Base-by-base conservation (phyloP, 192 early-diverging fungal genomes). In the Coemansia sp. region DNA sequence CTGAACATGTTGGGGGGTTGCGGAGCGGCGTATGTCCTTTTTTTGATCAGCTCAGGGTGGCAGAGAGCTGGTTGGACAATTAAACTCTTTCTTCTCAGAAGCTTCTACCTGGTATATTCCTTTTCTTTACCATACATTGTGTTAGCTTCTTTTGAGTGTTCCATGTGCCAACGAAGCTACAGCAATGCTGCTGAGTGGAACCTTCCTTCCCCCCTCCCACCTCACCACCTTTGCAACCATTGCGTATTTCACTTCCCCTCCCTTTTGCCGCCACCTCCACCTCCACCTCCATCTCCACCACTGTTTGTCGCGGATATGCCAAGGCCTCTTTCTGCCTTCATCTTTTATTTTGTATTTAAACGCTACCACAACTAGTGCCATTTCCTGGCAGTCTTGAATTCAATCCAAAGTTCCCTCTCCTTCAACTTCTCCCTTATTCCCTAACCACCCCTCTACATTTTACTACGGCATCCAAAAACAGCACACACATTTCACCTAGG, bases 31-130 rank as follows among this genome's bases (percentile, higher is more conserved):
- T 14, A 44, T 44, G 38, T 44, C 12, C 16, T 44, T 1, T 16
- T 14, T 44, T 44, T 44, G 38, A 44, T 44, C 38, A 44, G 38
- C 38, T 16, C 14, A 14, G 38, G 14, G 14, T 44, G 38, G 38
- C 14, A 44, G 14, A 44, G 38, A 44, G 38, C 14, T 44, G 38
- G 38, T 44, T 44, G 38, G 38, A 44, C 31, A 22, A 31, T 26
- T 22, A 8, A 9, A 8, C 9, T 5, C 38, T 25, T 59, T 72
- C 69, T 65, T 31, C 48, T 25, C 16, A 49, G 69, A 65, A 61
- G 10, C 31, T 65, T 62, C 69, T 41, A 52, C 5, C 34, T 41
- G 50, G 63, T 24, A 60, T 41, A 60, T 60, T 60, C 62, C 27
- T 26, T 49, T 30, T 21, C 26, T 34, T 49, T 58, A 47, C n/a